Conservation (phyloP, 1,284 basidiomycete species). For the Kalmanozyma brasiliensis region DNA sequence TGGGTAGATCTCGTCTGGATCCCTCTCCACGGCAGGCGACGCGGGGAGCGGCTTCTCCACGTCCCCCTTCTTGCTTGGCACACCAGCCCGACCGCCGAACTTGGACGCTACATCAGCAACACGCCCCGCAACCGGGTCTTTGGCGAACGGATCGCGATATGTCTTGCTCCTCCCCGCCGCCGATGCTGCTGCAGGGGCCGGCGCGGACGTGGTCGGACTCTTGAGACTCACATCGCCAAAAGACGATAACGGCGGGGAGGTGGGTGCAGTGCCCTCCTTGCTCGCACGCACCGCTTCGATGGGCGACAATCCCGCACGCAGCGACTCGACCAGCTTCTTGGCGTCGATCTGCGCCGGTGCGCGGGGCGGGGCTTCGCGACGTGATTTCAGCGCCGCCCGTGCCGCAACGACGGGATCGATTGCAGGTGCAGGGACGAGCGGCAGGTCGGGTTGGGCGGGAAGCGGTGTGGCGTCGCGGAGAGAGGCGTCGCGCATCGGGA, state of each 20-base stretch:
- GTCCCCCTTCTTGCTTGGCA: not conserved
- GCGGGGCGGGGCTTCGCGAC: constrained; percentile 7
- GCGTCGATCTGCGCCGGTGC: constrained; percentile 31
- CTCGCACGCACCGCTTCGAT: constrained; percentile 38
- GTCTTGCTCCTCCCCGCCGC: not conserved
- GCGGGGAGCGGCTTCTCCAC: constrained; percentile 14
- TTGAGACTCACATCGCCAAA: not conserved
- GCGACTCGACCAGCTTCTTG: constrained; percentile 42
- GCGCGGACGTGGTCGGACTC: too few species aligned
- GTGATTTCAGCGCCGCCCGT: constrained; percentile 29
- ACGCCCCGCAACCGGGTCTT: constrained; percentile 50
- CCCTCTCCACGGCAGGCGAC: constrained; percentile 5
- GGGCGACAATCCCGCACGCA: constrained; percentile 33
- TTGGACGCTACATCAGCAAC: constrained; percentile 52
- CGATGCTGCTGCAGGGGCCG: too few species aligned
- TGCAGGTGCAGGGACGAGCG: constrained; percentile 3
- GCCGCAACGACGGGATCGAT: constrained; percentile 38
- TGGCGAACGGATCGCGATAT: constrained; percentile 52
- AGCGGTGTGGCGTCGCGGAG: constrained; percentile 1
- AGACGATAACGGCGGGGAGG: not conserved
- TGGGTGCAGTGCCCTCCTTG: constrained; percentile 11
- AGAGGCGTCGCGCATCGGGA: constrained; percentile 16
- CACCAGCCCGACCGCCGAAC: constrained; percentile 43
- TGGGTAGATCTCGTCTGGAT: constrained; percentile 55
- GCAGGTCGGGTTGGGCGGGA: not conserved